Base-by-base conservation (phyloP, 1,284 basidiomycete species). In the Hemileccinum hortonii region DNA sequence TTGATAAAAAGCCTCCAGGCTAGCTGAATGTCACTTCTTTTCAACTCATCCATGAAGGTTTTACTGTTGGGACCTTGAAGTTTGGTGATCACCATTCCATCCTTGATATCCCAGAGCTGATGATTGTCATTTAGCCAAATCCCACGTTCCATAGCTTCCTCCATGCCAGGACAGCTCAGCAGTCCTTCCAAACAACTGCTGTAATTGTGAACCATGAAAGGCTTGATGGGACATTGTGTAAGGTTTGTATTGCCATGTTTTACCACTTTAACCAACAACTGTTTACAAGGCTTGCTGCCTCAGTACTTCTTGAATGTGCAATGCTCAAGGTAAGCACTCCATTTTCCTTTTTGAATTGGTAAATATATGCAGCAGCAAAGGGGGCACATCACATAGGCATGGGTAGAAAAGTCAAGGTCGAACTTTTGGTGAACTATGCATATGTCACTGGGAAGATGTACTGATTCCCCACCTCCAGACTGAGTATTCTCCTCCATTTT, bases 1-100 rank as follows among this genome's bases (percentile, higher is more conserved):
- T 77, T 72, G 8, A 71, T 44, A 33, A 54, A 62, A 3, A 76
- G 56, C 19, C 59, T 58, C 48, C 43, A 67, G 58, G 37, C 62
- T 55, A 33, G 51, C 55, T 50, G 63, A 52, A 47, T 50, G 24
- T 53, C 55, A 41, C 39, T 44, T 36, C 45, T 37, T 51, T 65
- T 35, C 55, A 50, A 55, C 52, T 18, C 39, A 52, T 24, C 55
- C 55, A 47, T 59, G 56, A 68, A 66, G 0, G 50, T 47, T 14
- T 54, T 57, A 10, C 54, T 45, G 42, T 67, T 61, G 5, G 61
- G 59, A 1, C 68, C 62, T n/a, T 47, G 47, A 52, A 71, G 61
- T 10, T 61, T 47, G 14, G 53, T 58, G n/a, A 70, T 51, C 24
- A 58, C 47, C 9, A 57, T 54, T 1, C 66, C 72, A 48, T 71